Conservation (phyloP, 1,139 yeast species). For the Blastobotrys arbuscula region DNA sequence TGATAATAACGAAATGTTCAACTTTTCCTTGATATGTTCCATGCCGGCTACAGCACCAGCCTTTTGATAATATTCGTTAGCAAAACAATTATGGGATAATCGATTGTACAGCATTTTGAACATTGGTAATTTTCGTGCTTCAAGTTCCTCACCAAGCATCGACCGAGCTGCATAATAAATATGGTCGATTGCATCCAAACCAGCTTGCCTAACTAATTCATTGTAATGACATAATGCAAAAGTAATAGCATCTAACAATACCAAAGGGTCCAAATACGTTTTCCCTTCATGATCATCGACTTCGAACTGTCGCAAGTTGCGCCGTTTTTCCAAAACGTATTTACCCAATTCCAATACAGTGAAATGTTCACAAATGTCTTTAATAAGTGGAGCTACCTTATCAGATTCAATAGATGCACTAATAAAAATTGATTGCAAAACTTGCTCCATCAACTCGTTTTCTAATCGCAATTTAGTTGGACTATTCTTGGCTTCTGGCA, state of each 20-base stretch:
- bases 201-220: constrained; percentile 62
- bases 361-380: constrained; percentile 71
- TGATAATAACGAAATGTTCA: constrained; percentile 65
- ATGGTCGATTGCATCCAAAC: constrained; percentile 57
- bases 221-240: constrained; percentile 78
- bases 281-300: constrained; percentile 77
- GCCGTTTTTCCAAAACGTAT: constrained; percentile 64
- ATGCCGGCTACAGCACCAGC: constrained; percentile 88
- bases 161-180: constrained; percentile 58
- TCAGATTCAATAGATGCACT: constrained; percentile 68
- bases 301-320: constrained; percentile 64
- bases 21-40: constrained; percentile 61
- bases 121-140: constrained; percentile 66
- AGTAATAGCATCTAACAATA: constrained; percentile 67
- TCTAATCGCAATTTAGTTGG: constrained; percentile 52
- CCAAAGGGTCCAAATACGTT: constrained; percentile 61
- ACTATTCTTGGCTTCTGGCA: constrained; percentile 14
- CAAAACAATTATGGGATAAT: constrained; percentile 87
- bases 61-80: constrained; percentile 77
- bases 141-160: constrained; percentile 61
- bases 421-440: constrained; percentile 66
- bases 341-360: constrained; percentile 71
- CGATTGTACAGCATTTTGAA: constrained; percentile 72
- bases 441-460: constrained; percentile 44
- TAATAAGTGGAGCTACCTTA: constrained; percentile 58